Base-by-base conservation (phyloP, 805 yeast genomes). In the Nakazawaea holstii region DNA sequence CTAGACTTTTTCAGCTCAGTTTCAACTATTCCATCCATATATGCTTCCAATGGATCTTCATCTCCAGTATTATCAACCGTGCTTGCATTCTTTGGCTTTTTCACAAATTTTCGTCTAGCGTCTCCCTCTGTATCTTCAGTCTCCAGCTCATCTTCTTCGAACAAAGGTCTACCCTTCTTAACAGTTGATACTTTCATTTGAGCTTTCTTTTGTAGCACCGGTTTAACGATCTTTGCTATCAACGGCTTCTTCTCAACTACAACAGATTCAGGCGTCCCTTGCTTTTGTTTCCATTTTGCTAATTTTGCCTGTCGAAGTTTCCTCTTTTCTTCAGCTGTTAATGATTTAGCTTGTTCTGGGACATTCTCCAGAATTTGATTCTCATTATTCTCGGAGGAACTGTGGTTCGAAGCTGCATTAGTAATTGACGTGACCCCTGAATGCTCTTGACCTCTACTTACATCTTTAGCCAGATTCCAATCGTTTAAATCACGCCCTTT, bases 271-370 rank as follows among this genome's bases (percentile, higher is more conserved):
- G 48, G 39, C 10, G 38, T 36, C 33, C 69, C 70, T 57, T 78
- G 79, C 61, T 77, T 77, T 54, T 66, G 68, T 55, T 77, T 80
- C 88, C 88, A 84, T 39, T 73, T 74, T 6, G 77, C 78, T 42
- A 82, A 57, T 53, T 73, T 74, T 51, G 77, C 80, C 51, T 74
- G 74, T 45, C 88, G 69, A 45, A 62, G 61, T 46, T 63, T 58
- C 30, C 60, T 58, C 49, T 64, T 65, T 46, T 66, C 68, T 50
- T 67, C 74, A 40, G 59, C 57, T n/a, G 50, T 46, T 39, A 49
- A 48, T 6, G 26, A 8, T 36, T 20, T 36, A 20, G 7, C 11
- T 13, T n/a, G 37, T 20, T 24, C 17, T 13, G 28, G 32, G 14
- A 10, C 32, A 1, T n/a, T 28, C 6, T 7, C 32, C 24, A 20